These are phyloP conservation scores for Ophiostoma ips DNA, from an alignment of 2,329 filamentous ascomycete genomes.

Conservation along the genomic window DNA sequence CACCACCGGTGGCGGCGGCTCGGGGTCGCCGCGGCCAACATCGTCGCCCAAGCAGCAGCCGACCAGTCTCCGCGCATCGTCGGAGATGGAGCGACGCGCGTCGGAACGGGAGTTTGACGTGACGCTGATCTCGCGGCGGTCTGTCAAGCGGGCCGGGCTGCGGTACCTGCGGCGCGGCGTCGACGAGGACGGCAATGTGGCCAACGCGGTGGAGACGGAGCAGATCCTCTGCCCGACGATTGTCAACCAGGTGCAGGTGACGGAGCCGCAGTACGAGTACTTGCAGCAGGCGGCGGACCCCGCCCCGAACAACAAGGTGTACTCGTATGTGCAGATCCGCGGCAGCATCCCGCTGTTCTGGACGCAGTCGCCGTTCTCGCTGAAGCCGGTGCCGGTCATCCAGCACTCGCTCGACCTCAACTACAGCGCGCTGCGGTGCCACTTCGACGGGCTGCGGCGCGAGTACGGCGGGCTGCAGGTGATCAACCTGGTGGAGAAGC, in stretches of 20 bases:
- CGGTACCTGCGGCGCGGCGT: conserved; percentile 82
- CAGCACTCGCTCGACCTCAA: conserved; percentile 74
- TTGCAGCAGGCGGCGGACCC: conserved; percentile 19
- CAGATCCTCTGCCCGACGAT: conserved; percentile 61
- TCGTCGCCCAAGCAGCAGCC: too few species aligned
- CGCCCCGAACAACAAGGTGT: conserved; percentile 40
- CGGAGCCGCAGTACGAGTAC: conserved; percentile 37
- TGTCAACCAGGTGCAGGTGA: conserved; percentile 22
- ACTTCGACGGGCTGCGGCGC: conserved; percentile 56
- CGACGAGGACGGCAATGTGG: conserved; percentile 76
- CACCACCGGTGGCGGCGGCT: too few species aligned
- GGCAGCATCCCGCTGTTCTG: conserved; percentile 94
- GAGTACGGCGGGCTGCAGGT: conserved; percentile 67
- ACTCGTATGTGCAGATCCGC: conserved; percentile 76
- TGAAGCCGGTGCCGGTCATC: conserved; percentile 73
- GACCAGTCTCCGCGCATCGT: conserved; percentile 4
- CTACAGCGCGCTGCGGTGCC: conserved; percentile 59
- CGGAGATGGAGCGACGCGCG: conserved; percentile 20
- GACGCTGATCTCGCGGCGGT: conserved; percentile 85
- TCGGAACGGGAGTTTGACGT: conserved; percentile 53
- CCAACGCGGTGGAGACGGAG: conserved; percentile 89
- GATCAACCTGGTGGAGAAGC: conserved; percentile 79
- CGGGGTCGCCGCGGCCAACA: not conserved
- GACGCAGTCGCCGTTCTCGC: conserved; percentile 82
- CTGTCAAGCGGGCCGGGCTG: conserved; percentile 71